Base-by-base conservation (phyloP, 352 stramenopile species). In the Albugo candida region DNA sequence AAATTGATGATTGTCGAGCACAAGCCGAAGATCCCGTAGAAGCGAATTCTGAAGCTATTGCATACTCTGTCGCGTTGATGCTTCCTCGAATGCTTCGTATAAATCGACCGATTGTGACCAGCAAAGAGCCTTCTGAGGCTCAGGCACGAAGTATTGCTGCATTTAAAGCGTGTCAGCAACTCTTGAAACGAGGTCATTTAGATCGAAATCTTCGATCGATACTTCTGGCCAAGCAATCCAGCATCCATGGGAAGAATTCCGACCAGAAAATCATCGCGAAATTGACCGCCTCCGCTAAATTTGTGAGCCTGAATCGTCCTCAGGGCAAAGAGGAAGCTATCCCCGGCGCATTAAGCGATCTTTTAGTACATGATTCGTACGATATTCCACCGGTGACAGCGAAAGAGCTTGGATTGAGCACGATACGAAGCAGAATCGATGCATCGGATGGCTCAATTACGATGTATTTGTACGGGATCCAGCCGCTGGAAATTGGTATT, bases 281-380 rank as follows among this genome's bases (percentile, higher is more conserved):
- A 8, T 8, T 43, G 8, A 10, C 14, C 16, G 36, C 38, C 8
- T 43, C 38, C 3, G 17, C 20, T 3, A 43, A 43, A 24, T 31
- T 31, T 31, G 24, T 31, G 24, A 31, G 24, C 24, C 24, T 31
- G 3, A 31, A 8, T 31, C 24, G 24, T 10, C 24, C 24, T 31
- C 8, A 3, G 3, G 8, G 17, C 20, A 19, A 24, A 8, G 3
- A 3, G 3, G 38, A 43, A 24, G 24, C 24, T 31, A 31, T 31
- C 8, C 8, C 24, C 8, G 24, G 8, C 24, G 66, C 75, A 38
- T 52, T 85, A n/a, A 48, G 53, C 36, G 78, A 92, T 55, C 40
- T 88, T 34, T 81, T 67, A 44, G 82, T 72, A 6, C 78, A 92
- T 42, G 82, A 76, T 41, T 83, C 70, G 20, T 92, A 92, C 45